Conservation (phyloP, 1,284 basidiomycete genomes). For the Leccinum ponderosum region DNA sequence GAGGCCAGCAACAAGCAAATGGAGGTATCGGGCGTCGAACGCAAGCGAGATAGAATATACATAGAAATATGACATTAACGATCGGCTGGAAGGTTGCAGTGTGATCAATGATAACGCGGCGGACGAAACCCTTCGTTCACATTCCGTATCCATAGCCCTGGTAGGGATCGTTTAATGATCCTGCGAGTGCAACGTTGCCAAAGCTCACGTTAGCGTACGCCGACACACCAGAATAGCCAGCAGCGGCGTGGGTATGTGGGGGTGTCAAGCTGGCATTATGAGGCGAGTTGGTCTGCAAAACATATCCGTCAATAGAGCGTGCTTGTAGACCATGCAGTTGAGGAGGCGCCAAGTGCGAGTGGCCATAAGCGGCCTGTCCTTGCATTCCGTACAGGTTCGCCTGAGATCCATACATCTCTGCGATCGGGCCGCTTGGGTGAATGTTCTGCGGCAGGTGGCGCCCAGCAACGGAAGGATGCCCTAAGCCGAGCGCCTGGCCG, state of each 20-base stretch:
- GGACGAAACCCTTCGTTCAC: constrained; percentile 41
- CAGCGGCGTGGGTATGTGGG: constrained; percentile 39
- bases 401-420: too few species aligned
- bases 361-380: too few species aligned
- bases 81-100: too few species aligned
- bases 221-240: too few species aligned
- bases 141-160: constrained; percentile 36
- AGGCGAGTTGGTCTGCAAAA: too few species aligned
- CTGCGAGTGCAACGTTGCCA: too few species aligned
- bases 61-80: constrained; percentile 35
- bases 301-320: too few species aligned
- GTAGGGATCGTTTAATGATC: too few species aligned
- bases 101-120: background rate
- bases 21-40: constrained; percentile 34
- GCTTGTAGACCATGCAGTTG: too few species aligned
- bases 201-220: too few species aligned
- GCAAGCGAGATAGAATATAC: constrained; percentile 37
- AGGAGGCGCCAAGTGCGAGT: too few species aligned
- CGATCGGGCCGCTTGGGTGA: constrained; percentile 37
- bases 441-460: constrained; percentile 58
- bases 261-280: constrained; percentile 22
- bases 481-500: constrained; percentile 54
- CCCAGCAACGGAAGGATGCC: constrained; percentile 39
- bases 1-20: constrained; percentile 36
- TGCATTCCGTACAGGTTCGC: too few species aligned